Conservation (phyloP, 495 filamentous ascomycete species). For the Penicillium mononematosum region DNA sequence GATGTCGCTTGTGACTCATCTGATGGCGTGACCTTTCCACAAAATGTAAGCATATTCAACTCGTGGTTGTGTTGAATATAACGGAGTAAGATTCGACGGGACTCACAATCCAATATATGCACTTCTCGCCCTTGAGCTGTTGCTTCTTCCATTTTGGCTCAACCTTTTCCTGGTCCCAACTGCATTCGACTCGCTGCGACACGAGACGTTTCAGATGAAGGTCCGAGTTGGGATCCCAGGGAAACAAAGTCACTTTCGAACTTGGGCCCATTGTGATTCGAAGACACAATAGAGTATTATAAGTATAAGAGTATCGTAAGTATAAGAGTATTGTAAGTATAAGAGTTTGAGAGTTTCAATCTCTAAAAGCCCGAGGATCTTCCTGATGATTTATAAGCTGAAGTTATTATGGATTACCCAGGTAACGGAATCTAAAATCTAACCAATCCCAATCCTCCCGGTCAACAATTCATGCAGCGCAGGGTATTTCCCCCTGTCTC, state of each 20-base stretch:
- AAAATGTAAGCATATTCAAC: neutral
- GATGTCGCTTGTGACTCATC: slow-evolving; percentile 9
- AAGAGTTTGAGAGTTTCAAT: neutral
- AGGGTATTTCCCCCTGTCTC: neutral
- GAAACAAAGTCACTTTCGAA: slow-evolving; percentile 18
- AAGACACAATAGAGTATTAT: neutral
- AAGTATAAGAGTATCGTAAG: neutral
- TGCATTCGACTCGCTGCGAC: slow-evolving; percentile 25
- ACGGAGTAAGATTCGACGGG: neutral
- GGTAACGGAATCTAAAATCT: neutral
- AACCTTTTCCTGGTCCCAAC: slow-evolving; percentile 27
- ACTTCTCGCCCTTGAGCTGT: slow-evolving; percentile 24
- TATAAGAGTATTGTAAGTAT: neutral
- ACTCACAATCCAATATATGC: slow-evolving; percentile 35
- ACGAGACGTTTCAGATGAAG: slow-evolving; percentile 18
- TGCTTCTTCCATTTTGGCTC: slow-evolving; percentile 18
- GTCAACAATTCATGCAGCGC: neutral
- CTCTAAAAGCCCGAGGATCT: neutral
- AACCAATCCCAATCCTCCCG: neutral
- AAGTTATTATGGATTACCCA: neutral
- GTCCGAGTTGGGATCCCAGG: slow-evolving; percentile 24
- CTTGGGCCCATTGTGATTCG: slow-evolving; percentile 28
- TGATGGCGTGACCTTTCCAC: slow-evolving; percentile 9
- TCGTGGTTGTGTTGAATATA: neutral
- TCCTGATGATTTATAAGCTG: neutral